phyloP scores from a whole-genome alignment of 495 filamentous ascomycete genomes.

The Aspergillus affinis region DNA sequence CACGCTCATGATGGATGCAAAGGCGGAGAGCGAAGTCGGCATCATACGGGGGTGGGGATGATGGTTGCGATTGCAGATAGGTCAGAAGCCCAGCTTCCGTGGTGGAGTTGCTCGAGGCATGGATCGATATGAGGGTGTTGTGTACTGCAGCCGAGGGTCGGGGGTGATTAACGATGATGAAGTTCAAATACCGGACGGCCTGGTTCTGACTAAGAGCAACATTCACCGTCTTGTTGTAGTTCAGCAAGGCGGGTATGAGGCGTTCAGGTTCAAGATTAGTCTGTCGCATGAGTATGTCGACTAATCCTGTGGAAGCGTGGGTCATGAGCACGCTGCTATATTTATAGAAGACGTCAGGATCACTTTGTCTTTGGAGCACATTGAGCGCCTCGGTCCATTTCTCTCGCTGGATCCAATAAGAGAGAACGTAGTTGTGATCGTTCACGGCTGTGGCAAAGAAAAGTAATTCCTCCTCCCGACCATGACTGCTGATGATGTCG shows the following conservation, averaged over 20 bases:
- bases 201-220: slow-evolving; percentile 70
- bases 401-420: slow-evolving; percentile 97
- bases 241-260: slow-evolving; percentile 87
- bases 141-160: slow-evolving; percentile 88
- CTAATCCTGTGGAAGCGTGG: slow-evolving; percentile 75
- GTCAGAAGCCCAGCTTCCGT: slow-evolving; percentile 82
- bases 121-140: slow-evolving; percentile 95
- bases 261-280: slow-evolving; percentile 80
- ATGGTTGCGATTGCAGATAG: slow-evolving; percentile 80
- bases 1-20: slow-evolving; percentile 89
- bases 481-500: slow-evolving; percentile 93
- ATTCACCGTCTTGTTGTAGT: slow-evolving; percentile 74
- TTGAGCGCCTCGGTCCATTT: slow-evolving; percentile 87
- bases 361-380: slow-evolving; percentile 86
- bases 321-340: slow-evolving; percentile 96
- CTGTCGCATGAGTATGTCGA: slow-evolving; percentile 94
- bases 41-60: slow-evolving; percentile 78
- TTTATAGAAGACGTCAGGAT: slow-evolving; percentile 90
- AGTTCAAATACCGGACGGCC: slow-evolving; percentile 89
- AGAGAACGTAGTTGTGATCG: slow-evolving; percentile 91
- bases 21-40: slow-evolving; percentile 95
- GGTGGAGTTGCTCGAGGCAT: slow-evolving; percentile 77
- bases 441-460: slow-evolving; percentile 84
- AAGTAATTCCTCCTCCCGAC: slow-evolving; percentile 86
- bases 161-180: slow-evolving; percentile 84